A percentile compares a stretch with the other conserved stretches of the same genome.
Evolutionary conservation across 2,329 filamentous ascomycete genomes (phyloP).

Genomic region (Chaetomium globosum): DNA sequence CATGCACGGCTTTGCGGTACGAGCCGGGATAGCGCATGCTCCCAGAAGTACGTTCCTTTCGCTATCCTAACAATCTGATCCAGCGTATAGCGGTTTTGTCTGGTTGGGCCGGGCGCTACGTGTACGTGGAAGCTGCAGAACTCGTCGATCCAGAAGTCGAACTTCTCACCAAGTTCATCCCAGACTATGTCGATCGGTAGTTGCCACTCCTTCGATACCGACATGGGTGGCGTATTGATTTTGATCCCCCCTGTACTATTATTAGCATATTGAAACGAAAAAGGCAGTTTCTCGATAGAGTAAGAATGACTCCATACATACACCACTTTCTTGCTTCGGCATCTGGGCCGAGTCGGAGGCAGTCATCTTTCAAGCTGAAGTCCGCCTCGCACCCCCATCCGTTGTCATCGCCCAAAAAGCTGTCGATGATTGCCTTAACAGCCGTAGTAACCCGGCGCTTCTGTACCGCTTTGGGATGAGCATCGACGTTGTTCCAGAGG

Average conservation of each 20-base stretch:
- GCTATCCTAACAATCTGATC: neutral
- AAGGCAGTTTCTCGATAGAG: neutral
- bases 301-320: neutral
- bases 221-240: neutral
- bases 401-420: neutral
- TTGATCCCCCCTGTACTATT: neutral
- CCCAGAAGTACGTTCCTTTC: neutral
- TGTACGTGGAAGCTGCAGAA: neutral
- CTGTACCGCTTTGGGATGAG: neutral
- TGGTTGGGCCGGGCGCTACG: neutral
- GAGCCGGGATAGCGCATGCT: neutral
- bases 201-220: neutral
- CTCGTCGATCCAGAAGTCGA: neutral
- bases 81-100: neutral
- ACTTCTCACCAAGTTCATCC: neutral
- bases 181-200: neutral
- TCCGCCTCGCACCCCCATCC: neutral
- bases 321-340: neutral
- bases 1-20: neutral
- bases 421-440: neutral
- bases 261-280: neutral
- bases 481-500: neutral
- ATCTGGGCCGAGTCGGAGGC: neutral
- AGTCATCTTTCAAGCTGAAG: neutral
- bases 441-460: neutral